Conservation (phyloP, 495 filamentous ascomycete genomes). For the Bathelium albidoporum region DNA sequence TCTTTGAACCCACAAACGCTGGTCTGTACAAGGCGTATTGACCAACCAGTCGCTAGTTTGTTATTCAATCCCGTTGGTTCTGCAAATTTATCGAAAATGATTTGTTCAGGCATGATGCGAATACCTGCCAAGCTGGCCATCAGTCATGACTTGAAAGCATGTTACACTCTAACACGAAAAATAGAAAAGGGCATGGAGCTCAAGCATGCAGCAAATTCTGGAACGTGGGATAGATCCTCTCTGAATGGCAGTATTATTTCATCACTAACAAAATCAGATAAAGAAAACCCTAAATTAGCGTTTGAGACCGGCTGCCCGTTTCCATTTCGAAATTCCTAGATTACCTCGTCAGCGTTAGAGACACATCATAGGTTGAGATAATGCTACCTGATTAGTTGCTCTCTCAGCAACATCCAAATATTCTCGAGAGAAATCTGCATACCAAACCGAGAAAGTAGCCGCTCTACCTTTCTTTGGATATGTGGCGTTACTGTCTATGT, state of each 20-base stretch:
- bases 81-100: neutral
- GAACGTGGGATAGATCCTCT: neutral
- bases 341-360: neutral
- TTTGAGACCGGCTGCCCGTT: constrained; percentile 1
- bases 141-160: neutral
- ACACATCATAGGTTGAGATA: neutral
- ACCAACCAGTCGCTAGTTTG: neutral
- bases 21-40: neutral
- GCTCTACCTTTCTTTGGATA: constrained; percentile 1
- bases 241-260: neutral
- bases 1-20: neutral
- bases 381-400: neutral
- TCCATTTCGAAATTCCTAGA: neutral
- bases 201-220: too few species aligned
- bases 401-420: neutral
- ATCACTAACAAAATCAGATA: neutral
- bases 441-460: neutral
- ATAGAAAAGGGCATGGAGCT: too few species aligned
- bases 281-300: neutral
- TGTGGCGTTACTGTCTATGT: neutral
- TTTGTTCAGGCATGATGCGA: neutral
- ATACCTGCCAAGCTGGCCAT: neutral
- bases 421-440: neutral
- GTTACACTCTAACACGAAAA: too few species aligned
- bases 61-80: neutral